These are phyloP conservation scores for Uronychia setigera DNA, from an alignment of 73 alveolate species.

Conservation along the genomic window DNA sequence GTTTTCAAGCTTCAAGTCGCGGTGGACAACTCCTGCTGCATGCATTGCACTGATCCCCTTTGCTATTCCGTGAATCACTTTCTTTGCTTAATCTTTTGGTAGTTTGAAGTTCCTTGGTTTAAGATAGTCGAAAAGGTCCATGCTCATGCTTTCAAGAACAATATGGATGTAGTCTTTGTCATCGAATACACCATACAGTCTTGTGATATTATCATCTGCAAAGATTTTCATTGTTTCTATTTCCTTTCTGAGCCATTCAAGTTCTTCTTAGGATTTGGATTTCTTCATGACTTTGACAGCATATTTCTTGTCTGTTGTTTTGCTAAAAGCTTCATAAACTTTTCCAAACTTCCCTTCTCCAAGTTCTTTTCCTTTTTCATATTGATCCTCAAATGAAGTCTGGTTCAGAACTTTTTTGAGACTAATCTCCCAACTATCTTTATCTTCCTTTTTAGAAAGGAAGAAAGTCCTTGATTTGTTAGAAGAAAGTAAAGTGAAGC, in stretches of 20 bases:
- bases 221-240: background rate
- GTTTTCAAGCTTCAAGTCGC: slow-evolving; percentile 36
- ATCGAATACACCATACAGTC: background rate
- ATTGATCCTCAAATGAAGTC: slow-evolving; percentile 75
- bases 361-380: slow-evolving; percentile 73
- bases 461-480: slow-evolving; percentile 78
- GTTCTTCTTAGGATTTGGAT: slow-evolving; percentile 60
- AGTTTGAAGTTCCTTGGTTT: background rate
- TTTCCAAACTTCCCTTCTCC: slow-evolving; percentile 92
- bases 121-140: slow-evolving; percentile 1
- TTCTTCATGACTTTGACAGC: slow-evolving; percentile 85
- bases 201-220: background rate
- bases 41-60: background rate
- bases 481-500: slow-evolving; percentile 76
- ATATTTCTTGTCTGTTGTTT: slow-evolving; percentile 74
- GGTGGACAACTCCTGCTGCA: slow-evolving; percentile 4
- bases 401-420: slow-evolving; percentile 83
- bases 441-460: slow-evolving; percentile 70
- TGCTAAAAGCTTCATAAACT: slow-evolving; percentile 76
- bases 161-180: background rate
- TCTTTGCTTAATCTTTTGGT: background rate
- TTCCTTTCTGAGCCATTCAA: slow-evolving; percentile 2
- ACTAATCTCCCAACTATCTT: slow-evolving; percentile 75
- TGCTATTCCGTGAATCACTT: background rate
- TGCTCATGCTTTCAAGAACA: background rate